Evolutionary conservation across 352 stramenopile genomes (phyloP).

Genomic region (Blastocystis sp.): DNA sequence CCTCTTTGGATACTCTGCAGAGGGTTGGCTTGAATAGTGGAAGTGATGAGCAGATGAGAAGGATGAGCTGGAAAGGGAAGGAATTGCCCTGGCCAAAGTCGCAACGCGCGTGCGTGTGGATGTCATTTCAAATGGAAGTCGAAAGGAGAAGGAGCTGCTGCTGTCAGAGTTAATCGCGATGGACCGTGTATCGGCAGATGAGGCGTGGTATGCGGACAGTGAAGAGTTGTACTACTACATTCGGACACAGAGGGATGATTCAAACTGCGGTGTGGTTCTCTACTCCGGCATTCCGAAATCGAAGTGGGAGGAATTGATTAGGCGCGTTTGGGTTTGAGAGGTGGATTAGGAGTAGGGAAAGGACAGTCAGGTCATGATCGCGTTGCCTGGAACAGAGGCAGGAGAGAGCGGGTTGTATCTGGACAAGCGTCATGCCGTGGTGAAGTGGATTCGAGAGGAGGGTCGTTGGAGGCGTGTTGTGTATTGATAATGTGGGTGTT

Average conservation of each 20-base stretch:
- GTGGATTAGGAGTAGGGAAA: not conserved
- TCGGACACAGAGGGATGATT: not conserved
- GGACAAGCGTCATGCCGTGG: conserved; percentile 2
- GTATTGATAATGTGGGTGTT: too few species aligned
- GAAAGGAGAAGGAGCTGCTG: not conserved
- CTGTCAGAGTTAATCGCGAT: not conserved
- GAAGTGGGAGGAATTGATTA: not conserved
- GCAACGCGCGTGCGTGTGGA: not conserved
- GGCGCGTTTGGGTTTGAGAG: not conserved
- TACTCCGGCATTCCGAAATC: not conserved
- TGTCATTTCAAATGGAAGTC: not conserved
- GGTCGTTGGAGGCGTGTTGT: too few species aligned
- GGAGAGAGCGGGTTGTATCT: conserved; percentile 8
- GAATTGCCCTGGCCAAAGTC: not conserved
- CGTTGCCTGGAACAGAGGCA: not conserved
- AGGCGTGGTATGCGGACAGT: not conserved
- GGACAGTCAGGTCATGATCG: not conserved
- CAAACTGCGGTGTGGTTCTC: not conserved
- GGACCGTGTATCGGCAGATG: not conserved
- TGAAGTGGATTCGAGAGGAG: conserved; percentile 14
- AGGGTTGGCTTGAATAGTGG: too few species aligned
- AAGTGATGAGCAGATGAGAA: not conserved
- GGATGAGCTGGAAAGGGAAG: not conserved
- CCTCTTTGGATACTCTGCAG: not conserved
- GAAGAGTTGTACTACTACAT: conserved; percentile 2